A percentile compares a stretch with the other conserved stretches of the same genome.
phyloP scores from a whole-genome alignment of 345 rosid genomes.

The Kernera saxatilis region DNA sequence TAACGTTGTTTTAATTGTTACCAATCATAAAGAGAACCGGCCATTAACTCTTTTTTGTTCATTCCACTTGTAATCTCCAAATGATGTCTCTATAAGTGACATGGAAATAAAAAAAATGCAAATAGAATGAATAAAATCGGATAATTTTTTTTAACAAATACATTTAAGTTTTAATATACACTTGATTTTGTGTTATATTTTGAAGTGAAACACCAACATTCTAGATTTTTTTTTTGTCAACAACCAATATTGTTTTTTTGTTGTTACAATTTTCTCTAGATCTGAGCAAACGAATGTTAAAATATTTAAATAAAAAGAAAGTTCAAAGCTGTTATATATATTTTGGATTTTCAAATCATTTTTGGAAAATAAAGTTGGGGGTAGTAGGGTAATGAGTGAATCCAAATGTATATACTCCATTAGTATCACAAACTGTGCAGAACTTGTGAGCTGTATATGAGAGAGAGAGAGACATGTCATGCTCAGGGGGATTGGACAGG shows the following conservation, averaged over 20 bases:
- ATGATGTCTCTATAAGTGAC: no score
- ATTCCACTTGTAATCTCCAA: no score
- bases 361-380: neutral
- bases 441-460: neutral
- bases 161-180: no score
- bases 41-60: no score
- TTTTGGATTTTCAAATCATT: neutral
- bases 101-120: no score
- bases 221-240: neutral
- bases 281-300: neutral
- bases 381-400: neutral
- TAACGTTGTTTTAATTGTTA: no score
- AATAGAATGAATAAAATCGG: no score
- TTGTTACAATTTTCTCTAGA: neutral
- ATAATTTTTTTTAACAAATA: no score
- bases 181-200: no score
- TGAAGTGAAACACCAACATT: neutral
- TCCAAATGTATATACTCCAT: neutral
- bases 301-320: neutral
- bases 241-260: neutral
- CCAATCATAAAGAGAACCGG: neutral
- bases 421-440: neutral
- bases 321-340: neutral
- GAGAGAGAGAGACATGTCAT: neutral
- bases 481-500: conserved; percentile 22